Percentiles rank a stretch among this genome's conserved stretches.
Conservation (phyloP, 768 basidiomycete species). For the Trametes sanguinea region DNA sequence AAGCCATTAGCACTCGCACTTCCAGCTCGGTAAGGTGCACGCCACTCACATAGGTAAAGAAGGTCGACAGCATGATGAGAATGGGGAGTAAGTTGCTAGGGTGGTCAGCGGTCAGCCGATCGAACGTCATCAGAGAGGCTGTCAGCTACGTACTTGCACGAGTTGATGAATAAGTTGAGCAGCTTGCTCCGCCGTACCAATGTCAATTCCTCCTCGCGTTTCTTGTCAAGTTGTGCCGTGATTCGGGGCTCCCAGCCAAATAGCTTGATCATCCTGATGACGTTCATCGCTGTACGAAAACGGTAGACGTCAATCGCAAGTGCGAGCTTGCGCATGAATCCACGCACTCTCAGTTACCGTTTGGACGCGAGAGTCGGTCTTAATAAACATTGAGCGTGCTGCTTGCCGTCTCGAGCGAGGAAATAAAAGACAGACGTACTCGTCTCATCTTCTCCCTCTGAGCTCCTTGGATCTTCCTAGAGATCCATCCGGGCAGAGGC, state of each 20-base stretch:
- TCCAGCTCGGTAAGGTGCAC: too few relatives aligned
- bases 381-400: neutral
- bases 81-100: conserved; percentile 60
- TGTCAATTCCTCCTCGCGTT: conserved; percentile 61
- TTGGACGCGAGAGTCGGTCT: conserved; percentile 53
- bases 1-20: neutral
- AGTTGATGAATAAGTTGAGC: conserved; percentile 46
- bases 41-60: conserved; percentile 53
- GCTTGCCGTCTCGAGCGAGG: neutral
- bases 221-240: conserved; percentile 50
- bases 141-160: conserved; percentile 40
- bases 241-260: conserved; percentile 50
- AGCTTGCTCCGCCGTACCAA: conserved; percentile 55
- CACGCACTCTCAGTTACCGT: conserved; percentile 43
- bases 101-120: too few relatives aligned
- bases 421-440: conserved; percentile 18
- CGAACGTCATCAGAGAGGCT: too few relatives aligned
- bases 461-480: conserved; percentile 34
- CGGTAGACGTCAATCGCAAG: conserved; percentile 7
- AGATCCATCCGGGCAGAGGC: conserved; percentile 45
- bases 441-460: conserved; percentile 45
- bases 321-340: neutral
- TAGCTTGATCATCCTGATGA: conserved; percentile 49
- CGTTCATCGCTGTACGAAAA: conserved; percentile 39
- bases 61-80: conserved; percentile 64